Evolutionary conservation across 2,329 filamentous ascomycete species (phyloP), one percentile per base, ranked within the genome.

Genomic region (Aspergillus sp.): DNA sequence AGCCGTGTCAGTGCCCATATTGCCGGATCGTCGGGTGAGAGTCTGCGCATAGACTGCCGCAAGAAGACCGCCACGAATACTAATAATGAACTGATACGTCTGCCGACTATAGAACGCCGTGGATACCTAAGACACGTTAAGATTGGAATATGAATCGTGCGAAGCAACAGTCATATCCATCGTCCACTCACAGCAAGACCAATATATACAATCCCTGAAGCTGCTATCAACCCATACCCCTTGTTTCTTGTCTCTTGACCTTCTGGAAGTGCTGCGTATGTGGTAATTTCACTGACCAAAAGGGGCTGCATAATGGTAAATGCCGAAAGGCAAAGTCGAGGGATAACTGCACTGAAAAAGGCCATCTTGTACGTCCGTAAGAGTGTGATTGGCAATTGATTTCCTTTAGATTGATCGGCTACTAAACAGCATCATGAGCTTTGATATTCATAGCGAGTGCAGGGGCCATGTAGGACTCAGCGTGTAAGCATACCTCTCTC

Each of bases 231-330:
- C 2, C 48, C 48, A 32, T 51, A 51, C 2, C 48, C 48, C 5
- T 51, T 51, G 25, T 51, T 36, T 5, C 48, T 25, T n/a, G 48
- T 36, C 28, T 17, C 30, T n/a, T 12, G 25, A 10, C 2, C 13
- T 2, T 51, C 48, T 3, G 28, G 9, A 2, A 32, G 28, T 0
- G 9, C 48, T 2, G 28, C 28, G 5, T 28, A 51, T 10, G 15
- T 32, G 13, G 28, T 51, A 9, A 36, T 30, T 13, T 23, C 10
- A 28, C 17, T 36, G 15, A 51, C 48, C 48, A 51, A n/a, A 9
- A 30, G n/a, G 13, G 28, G 48, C n/a, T 51, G 48, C 28, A 51
- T 51, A 9, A 51, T 28, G 3, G 28, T 51, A 25, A 51, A 51
- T 2, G 15, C 21, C 5, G 48, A 51, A 13, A 30, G 5, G 3